Conservation (phyloP, 192 early-diverging fungal species). For the Oehlia diaphana region DNA sequence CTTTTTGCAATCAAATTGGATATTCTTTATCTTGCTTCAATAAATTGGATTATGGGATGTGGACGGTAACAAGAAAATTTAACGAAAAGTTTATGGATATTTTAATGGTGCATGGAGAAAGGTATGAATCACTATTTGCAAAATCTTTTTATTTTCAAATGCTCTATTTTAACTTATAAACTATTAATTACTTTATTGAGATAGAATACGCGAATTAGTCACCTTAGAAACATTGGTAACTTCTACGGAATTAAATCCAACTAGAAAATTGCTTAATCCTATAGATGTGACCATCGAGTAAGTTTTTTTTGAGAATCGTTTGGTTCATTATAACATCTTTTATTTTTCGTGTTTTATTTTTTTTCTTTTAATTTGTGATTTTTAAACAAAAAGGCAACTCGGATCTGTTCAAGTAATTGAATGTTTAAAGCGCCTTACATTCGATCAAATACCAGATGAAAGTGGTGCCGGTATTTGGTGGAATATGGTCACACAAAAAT, state of each 20-base stretch:
- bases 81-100: constrained; percentile 8
- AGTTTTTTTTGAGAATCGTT: neutral
- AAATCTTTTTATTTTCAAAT: neutral
- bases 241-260: constrained; percentile 14
- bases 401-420: neutral
- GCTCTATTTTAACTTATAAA: neutral
- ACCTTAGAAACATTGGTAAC: constrained; percentile 10
- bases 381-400: neutral
- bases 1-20: neutral
- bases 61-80: constrained; percentile 6
- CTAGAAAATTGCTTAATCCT: constrained; percentile 1
- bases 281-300: constrained; percentile 3
- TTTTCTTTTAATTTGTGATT: too few relatives aligned
- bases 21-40: neutral
- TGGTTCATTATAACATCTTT: neutral
- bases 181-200: neutral
- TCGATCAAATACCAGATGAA: constrained; percentile 18
- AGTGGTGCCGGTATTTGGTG: constrained; percentile 9
- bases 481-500: constrained; percentile 11
- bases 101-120: constrained; percentile 13
- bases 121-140: neutral
- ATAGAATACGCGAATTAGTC: constrained; percentile 10
- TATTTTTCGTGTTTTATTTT: neutral
- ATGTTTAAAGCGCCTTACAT: neutral
- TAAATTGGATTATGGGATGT: constrained; percentile 8